Conservation (phyloP, 2,329 filamentous ascomycete species). For the Phyllosticta citribraziliensis region DNA sequence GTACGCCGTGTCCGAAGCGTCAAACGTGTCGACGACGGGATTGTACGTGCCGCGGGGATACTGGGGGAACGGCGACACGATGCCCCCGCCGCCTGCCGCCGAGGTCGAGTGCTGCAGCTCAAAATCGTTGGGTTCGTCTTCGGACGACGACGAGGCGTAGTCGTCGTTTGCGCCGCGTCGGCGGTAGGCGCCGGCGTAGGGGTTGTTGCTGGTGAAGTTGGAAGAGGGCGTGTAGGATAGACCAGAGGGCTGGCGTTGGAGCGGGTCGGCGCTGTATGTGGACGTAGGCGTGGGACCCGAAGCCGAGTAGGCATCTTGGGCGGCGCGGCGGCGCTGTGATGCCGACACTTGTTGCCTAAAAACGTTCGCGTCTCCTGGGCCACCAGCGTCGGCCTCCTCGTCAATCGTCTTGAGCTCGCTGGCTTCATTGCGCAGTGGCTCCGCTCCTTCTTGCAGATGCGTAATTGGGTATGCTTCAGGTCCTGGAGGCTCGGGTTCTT, state of each 20-base stretch:
- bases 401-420: conserved; percentile 20
- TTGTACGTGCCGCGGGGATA: conserved; percentile 20
- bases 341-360: conserved; percentile 30
- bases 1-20: conserved; percentile 23
- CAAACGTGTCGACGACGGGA: conserved; percentile 22
- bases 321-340: conserved; percentile 25
- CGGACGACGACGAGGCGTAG: conserved; percentile 30
- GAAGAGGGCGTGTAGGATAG: conserved; percentile 22
- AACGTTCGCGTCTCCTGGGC: conserved; percentile 22
- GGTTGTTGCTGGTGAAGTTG: conserved; percentile 23
- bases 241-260: conserved; percentile 23
- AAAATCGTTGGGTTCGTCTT: conserved; percentile 26
- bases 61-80: background rate
- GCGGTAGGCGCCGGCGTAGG: conserved; percentile 18
- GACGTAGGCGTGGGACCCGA: conserved; percentile 6
- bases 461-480: conserved; percentile 14
- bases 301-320: conserved; percentile 17
- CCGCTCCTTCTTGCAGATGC: conserved; percentile 17
- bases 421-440: conserved; percentile 17
- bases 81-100: background rate
- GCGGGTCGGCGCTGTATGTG: conserved; percentile 19
- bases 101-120: conserved; percentile 20
- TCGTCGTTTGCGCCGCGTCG: conserved; percentile 21
- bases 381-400: conserved; percentile 17
- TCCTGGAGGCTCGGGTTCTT: conserved; percentile 28